Percentiles rank a stretch among this genome's conserved stretches.
Evolutionary conservation across 345 rosid species (phyloP).

Genomic region (Brassica juncea): DNA sequence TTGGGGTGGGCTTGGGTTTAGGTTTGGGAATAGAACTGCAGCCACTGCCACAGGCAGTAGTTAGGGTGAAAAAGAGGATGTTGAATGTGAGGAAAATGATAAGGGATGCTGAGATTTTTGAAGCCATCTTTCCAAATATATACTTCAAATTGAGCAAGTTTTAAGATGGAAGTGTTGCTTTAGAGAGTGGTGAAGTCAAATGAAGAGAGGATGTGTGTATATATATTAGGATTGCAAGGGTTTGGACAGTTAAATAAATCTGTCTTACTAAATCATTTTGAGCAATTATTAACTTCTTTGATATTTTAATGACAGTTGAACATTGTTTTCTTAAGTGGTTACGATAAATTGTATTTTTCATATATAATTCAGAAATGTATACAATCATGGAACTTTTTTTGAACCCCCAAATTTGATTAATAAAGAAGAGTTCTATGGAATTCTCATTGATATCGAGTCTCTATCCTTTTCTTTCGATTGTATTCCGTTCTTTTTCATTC

Average conservation of each 20-base stretch:
- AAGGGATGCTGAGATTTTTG: conserved; percentile 29
- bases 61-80: conserved; percentile 32
- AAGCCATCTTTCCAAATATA: conserved; percentile 23
- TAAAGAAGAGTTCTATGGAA: too few relatives aligned
- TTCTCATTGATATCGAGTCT: too few relatives aligned
- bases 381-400: background rate
- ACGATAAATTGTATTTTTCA: background rate
- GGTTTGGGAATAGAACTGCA: conserved; percentile 22
- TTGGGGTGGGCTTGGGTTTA: conserved; percentile 27
- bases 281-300: background rate
- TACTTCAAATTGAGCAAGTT: background rate
- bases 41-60: conserved; percentile 28
- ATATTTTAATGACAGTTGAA: background rate
- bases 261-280: background rate
- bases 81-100: conserved; percentile 29
- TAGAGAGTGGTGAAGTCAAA: conserved; percentile 18
- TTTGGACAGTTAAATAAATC: background rate
- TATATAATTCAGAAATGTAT: background rate
- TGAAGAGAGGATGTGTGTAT: conserved; percentile 14
- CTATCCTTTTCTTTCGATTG: too few relatives aligned
- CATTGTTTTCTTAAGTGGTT: background rate
- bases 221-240: conserved; percentile 1
- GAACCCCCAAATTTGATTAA: too few relatives aligned
- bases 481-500: too few relatives aligned
- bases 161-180: conserved; percentile 12